These are phyloP conservation scores for Vigna hirtella DNA, from an alignment of 306 rosid species.

Conservation along the genomic window DNA sequence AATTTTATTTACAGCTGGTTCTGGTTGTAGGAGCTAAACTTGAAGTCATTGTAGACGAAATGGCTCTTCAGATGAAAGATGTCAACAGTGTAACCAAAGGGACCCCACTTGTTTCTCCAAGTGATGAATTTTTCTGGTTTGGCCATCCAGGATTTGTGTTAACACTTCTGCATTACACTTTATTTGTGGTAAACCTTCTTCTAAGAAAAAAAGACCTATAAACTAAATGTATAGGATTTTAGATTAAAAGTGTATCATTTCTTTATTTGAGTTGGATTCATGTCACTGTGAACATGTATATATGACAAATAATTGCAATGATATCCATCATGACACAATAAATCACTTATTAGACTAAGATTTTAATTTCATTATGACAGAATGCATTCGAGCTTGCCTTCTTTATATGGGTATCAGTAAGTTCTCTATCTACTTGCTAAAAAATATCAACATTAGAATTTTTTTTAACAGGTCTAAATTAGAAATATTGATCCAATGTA, in stretches of 20 bases:
- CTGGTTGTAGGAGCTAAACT: conserved; percentile 37
- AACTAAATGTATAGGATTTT: too few relatives aligned
- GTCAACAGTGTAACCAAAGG: conserved; percentile 24
- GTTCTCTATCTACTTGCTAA: background rate
- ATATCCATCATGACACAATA: background rate
- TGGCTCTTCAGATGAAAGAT: conserved; percentile 33
- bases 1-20: conserved; percentile 27
- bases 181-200: conserved; percentile 30
- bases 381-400: conserved; percentile 37
- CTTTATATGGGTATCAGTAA: conserved; percentile 32
- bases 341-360: background rate
- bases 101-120: conserved; percentile 35
- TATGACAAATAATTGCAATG: background rate
- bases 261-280: too few relatives aligned
- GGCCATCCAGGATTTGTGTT: conserved; percentile 31
- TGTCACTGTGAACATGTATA: background rate
- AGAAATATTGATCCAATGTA: background rate
- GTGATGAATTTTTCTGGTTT: conserved; percentile 35
- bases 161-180: conserved; percentile 36
- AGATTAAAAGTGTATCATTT: too few relatives aligned
- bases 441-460: background rate
- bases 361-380: conserved; percentile 10
- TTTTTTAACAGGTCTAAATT: too few relatives aligned
- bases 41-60: conserved; percentile 31
- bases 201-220: background rate